Evolutionary conservation across 2,329 filamentous ascomycete genomes (phyloP).

Genomic region (Scortechinia acanthostroma): DNA sequence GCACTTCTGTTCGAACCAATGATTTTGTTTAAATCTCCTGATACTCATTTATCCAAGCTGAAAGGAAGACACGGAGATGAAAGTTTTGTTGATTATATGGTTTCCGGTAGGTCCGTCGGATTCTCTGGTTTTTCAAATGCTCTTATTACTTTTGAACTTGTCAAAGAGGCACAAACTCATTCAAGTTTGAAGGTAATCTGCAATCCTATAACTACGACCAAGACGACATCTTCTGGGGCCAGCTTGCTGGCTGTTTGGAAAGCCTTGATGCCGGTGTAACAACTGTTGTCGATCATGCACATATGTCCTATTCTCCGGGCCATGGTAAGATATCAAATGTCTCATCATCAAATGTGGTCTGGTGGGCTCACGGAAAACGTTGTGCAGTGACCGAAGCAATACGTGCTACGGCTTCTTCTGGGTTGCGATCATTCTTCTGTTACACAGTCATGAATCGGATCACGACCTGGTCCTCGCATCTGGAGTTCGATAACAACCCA

Average conservation of each 20-base stretch:
- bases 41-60: too few relatives aligned
- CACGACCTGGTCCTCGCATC: constrained; percentile 16
- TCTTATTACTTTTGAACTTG: too few relatives aligned
- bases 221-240: constrained; percentile 37
- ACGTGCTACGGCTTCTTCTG: constrained; percentile 28
- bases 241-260: constrained; percentile 28
- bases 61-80: constrained; percentile 14
- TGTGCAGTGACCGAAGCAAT: constrained; percentile 22
- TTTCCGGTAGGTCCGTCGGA: background rate
- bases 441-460: constrained; percentile 23
- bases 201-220: background rate
- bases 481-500: constrained; percentile 12
- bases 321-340: constrained; percentile 15
- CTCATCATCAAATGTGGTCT: constrained; percentile 7
- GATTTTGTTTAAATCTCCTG: too few relatives aligned
- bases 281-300: constrained; percentile 26
- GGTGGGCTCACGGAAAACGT: constrained; percentile 5
- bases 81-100: constrained; percentile 13
- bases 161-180: too few relatives aligned
- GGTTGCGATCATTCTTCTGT: constrained; percentile 34
- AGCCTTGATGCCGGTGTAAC: constrained; percentile 31
- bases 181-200: background rate
- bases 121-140: background rate
- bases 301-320: constrained; percentile 18
- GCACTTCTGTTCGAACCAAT: too few relatives aligned